phyloP scores from a whole-genome alignment of 306 rosid species.

The Corylus americana region DNA sequence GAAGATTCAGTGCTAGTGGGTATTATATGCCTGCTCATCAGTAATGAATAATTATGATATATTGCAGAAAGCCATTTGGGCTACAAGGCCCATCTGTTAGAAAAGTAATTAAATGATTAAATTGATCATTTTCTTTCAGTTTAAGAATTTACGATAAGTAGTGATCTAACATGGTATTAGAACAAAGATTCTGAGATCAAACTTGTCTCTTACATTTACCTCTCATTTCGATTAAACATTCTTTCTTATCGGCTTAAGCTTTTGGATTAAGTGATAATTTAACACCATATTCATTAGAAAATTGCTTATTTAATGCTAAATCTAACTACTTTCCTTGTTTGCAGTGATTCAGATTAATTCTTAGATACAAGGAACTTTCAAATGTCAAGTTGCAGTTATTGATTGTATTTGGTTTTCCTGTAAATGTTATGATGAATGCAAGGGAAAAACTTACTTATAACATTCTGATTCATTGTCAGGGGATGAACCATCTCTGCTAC shows the following conservation, averaged over 20 bases:
- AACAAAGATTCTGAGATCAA: no score
- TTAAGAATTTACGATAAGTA: no score
- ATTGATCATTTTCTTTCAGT: no score
- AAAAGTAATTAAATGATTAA: no score
- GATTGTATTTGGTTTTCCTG: background rate
- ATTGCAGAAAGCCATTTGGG: background rate
- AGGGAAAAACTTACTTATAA: constrained; percentile 47
- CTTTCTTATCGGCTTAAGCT: no score
- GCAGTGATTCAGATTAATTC: background rate
- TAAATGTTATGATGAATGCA: constrained; percentile 16
- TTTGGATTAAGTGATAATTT: no score
- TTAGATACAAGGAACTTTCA: background rate
- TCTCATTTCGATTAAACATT: no score
- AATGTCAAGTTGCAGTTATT: background rate
- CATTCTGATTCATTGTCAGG: constrained; percentile 25
- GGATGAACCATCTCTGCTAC: constrained; percentile 30
- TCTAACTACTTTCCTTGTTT: background rate
- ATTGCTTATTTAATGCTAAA: background rate
- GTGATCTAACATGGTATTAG: no score
- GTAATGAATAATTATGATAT: background rate
- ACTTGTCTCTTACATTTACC: no score
- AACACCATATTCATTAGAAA: background rate
- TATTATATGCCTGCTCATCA: background rate
- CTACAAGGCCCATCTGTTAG: no score
- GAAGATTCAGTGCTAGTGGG: constrained; percentile 1